These are phyloP conservation scores for Aspergillus sp. DNA, from an alignment of 2,329 filamentous ascomycete genomes.

Conservation along the genomic window DNA sequence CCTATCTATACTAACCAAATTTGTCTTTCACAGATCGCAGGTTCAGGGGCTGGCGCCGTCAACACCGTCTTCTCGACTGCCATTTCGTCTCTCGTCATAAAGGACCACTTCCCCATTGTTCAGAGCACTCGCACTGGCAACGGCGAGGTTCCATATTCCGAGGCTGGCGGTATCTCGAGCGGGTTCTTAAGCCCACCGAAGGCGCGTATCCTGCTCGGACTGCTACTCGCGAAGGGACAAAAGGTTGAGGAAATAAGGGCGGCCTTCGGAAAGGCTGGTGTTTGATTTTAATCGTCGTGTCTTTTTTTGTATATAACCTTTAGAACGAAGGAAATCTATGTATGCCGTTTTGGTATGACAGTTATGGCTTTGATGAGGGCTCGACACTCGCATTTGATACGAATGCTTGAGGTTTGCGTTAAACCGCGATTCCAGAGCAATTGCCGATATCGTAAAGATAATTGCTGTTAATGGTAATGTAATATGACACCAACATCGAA, in stretches of 20 bases:
- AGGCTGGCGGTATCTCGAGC: constrained; percentile 21
- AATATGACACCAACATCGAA: not conserved
- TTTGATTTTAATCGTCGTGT: not conserved
- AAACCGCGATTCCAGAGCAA: no score
- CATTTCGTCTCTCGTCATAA: constrained; percentile 19
- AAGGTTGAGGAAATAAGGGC: constrained; percentile 11
- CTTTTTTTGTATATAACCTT: no score
- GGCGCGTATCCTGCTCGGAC: constrained; percentile 18
- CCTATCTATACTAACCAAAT: constrained; percentile 1
- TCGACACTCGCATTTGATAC: not conserved
- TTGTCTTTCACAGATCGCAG: constrained; percentile 18
- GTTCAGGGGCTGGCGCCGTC: constrained; percentile 25
- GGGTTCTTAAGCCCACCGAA: constrained; percentile 22
- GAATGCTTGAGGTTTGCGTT: no score
- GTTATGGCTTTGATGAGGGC: no score
- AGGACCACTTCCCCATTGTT: constrained; percentile 20
- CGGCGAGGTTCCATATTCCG: constrained; percentile 24
- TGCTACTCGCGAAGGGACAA: constrained; percentile 17
- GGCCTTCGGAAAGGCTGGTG: constrained; percentile 12
- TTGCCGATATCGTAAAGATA: no score
- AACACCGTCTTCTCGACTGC: constrained; percentile 14
- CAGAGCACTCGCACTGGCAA: constrained; percentile 25
- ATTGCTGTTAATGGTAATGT: not conserved
- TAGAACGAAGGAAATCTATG: no score
- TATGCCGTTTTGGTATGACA: no score